A percentile compares a stretch with the other conserved stretches of the same genome.
These are phyloP conservation scores for Diaporthe capsici DNA, from an alignment of 2,329 filamentous ascomycete species.

Conservation along the genomic window DNA sequence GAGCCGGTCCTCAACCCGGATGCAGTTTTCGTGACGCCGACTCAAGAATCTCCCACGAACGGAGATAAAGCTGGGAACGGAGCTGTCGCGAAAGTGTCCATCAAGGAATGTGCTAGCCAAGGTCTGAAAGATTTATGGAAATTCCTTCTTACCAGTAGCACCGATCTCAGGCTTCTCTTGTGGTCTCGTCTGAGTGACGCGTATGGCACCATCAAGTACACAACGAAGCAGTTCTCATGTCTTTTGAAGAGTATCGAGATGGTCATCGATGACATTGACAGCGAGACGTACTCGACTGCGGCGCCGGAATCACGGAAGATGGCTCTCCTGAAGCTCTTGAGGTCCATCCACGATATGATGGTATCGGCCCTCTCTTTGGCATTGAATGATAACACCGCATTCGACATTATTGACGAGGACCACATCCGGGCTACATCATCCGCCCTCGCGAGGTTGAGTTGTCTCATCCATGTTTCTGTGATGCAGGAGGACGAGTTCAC, in stretches of 20 bases:
- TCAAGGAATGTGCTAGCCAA: constrained; percentile 67
- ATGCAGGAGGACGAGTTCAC: constrained; percentile 90
- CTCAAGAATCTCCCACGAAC: constrained; percentile 43
- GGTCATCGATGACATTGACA: constrained; percentile 74
- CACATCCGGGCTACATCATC: constrained; percentile 82
- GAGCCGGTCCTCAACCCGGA: constrained; percentile 90
- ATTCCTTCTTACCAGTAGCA: constrained; percentile 85
- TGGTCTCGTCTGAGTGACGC: constrained; percentile 94
- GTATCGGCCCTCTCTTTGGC: constrained; percentile 78
- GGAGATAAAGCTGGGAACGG: constrained; percentile 37
- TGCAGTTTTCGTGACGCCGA: constrained; percentile 61
- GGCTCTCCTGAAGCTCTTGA: constrained; percentile 81
- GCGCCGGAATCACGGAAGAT: constrained; percentile 76
- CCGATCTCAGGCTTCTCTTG: constrained; percentile 86
- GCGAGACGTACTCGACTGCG: constrained; percentile 74
- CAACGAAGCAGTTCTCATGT: constrained; percentile 90
- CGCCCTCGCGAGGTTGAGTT: constrained; percentile 78
- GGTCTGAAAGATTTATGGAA: constrained; percentile 84
- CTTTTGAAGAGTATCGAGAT: constrained; percentile 88
- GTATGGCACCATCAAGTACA: constrained; percentile 86
- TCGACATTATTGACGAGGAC: constrained; percentile 86
- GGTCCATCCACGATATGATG: constrained; percentile 83
- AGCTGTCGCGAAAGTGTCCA: constrained; percentile 51
- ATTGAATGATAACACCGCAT: constrained; percentile 76
- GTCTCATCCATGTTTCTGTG: constrained; percentile 83